Evolutionary conservation across 257 asterid genomes (phyloP).

Genomic region (Ocimum tenuiflorum): DNA sequence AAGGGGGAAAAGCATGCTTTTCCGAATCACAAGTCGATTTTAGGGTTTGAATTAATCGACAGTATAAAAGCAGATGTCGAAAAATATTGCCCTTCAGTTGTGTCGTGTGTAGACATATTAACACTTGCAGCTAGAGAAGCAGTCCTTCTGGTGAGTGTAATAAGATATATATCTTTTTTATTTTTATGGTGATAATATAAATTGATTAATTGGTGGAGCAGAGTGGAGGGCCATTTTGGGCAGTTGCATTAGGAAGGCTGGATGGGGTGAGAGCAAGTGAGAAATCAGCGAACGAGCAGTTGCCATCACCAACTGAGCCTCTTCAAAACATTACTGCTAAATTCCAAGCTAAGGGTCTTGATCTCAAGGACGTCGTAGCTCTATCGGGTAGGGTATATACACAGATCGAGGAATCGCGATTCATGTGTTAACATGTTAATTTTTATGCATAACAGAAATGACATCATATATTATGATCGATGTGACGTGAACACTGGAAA

Average conservation of each 20-base stretch:
- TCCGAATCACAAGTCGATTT: slow-evolving; percentile 54
- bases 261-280: slow-evolving; percentile 41
- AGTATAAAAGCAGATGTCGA: slow-evolving; percentile 56
- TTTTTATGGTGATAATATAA: no score
- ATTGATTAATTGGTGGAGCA: no score
- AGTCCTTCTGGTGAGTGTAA: slow-evolving; percentile 33
- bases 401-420: no score
- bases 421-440: no score
- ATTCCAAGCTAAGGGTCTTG: slow-evolving; percentile 52
- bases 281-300: slow-evolving; percentile 56
- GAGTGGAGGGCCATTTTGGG: slow-evolving; percentile 55
- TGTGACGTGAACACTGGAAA: no score
- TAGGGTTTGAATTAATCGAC: slow-evolving; percentile 66
- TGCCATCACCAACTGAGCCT: slow-evolving; percentile 76
- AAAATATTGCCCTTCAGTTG: slow-evolving; percentile 46
- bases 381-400: slow-evolving; percentile 58
- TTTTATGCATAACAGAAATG: no score
- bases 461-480: no score
- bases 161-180: no score
- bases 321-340: slow-evolving; percentile 30
- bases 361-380: slow-evolving; percentile 58
- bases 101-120: slow-evolving; percentile 36
- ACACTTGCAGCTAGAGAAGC: slow-evolving; percentile 67
- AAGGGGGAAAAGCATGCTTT: slow-evolving; percentile 65
- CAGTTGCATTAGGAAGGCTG: slow-evolving; percentile 29